Percentiles rank a stretch among this genome's conserved stretches.
phyloP scores from a whole-genome alignment of 2,329 filamentous ascomycete genomes.

The Pseudocercospora pini-densiflorae region DNA sequence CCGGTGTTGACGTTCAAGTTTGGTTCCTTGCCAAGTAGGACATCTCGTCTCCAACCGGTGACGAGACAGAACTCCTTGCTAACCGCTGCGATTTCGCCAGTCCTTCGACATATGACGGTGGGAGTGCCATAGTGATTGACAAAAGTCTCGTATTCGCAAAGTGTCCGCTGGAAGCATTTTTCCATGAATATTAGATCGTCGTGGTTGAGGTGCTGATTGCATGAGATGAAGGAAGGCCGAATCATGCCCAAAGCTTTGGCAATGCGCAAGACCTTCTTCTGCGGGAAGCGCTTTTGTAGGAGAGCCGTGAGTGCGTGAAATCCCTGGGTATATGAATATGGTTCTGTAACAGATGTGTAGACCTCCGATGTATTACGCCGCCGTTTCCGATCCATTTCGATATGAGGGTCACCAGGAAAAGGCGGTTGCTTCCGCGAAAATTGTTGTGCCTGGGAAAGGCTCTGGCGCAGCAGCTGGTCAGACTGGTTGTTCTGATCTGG shows the following conservation, averaged over 20 bases:
- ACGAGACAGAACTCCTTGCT: slow-evolving; percentile 97
- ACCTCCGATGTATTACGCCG: slow-evolving; percentile 78
- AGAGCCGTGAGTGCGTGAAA: slow-evolving; percentile 88
- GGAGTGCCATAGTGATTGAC: slow-evolving; percentile 87
- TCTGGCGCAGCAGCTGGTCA: slow-evolving; percentile 38
- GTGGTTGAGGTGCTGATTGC: slow-evolving; percentile 82
- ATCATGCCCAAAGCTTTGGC: slow-evolving; percentile 88
- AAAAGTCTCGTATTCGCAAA: slow-evolving; percentile 93
- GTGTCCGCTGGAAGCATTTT: slow-evolving; percentile 89
- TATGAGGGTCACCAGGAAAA: slow-evolving; percentile 36
- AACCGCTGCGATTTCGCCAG: slow-evolving; percentile 91
- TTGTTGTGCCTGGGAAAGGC: slow-evolving; percentile 38
- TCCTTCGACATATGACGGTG: slow-evolving; percentile 87
- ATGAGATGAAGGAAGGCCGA: slow-evolving; percentile 89
- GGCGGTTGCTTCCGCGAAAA: slow-evolving; percentile 35
- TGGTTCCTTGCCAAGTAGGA: slow-evolving; percentile 82
- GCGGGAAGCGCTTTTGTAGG: slow-evolving; percentile 76
- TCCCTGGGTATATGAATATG: slow-evolving; percentile 86
- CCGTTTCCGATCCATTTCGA: slow-evolving; percentile 49
- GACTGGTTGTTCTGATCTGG: slow-evolving; percentile 38
- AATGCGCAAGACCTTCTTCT: slow-evolving; percentile 78
- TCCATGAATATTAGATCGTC: slow-evolving; percentile 97
- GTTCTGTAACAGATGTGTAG: slow-evolving; percentile 86
- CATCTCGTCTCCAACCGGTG: slow-evolving; percentile 90
- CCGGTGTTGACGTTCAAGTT: slow-evolving; percentile 87